These are phyloP conservation scores for Prunus salicina DNA, from an alignment of 306 rosid species.

Conservation along the genomic window DNA sequence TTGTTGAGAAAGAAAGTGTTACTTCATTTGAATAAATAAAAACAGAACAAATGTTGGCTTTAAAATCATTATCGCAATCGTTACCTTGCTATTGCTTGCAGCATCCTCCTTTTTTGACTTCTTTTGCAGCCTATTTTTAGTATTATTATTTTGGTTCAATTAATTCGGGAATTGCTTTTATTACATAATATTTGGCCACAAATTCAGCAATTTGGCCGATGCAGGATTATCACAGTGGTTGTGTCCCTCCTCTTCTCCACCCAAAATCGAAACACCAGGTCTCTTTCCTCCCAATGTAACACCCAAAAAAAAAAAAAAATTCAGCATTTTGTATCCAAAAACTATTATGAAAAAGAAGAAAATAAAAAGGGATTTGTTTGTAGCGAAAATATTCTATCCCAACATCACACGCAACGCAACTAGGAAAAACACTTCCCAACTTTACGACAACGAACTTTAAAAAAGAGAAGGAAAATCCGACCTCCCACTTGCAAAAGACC, in stretches of 20 bases:
- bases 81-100: background rate
- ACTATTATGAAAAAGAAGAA: background rate
- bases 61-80: background rate
- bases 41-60: no score
- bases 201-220: no score
- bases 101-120: background rate
- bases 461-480: background rate
- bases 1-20: background rate
- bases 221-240: no score
- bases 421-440: constrained; percentile 19
- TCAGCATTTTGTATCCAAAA: background rate
- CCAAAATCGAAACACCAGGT: no score
- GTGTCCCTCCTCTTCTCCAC: no score
- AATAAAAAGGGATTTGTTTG: background rate
- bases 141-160: background rate
- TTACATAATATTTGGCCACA: no score
- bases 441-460: constrained; percentile 28
- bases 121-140: background rate
- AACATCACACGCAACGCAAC: constrained; percentile 65
- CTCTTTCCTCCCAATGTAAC: no score
- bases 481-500: constrained; percentile 17
- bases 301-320: no score
- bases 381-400: constrained; percentile 25
- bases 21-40: background rate
- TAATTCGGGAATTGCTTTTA: background rate